Evolutionary conservation across 2,329 filamentous ascomycete genomes (phyloP), one percentile per base, ranked within the genome.

Genomic region (Ascochyta lentis): DNA sequence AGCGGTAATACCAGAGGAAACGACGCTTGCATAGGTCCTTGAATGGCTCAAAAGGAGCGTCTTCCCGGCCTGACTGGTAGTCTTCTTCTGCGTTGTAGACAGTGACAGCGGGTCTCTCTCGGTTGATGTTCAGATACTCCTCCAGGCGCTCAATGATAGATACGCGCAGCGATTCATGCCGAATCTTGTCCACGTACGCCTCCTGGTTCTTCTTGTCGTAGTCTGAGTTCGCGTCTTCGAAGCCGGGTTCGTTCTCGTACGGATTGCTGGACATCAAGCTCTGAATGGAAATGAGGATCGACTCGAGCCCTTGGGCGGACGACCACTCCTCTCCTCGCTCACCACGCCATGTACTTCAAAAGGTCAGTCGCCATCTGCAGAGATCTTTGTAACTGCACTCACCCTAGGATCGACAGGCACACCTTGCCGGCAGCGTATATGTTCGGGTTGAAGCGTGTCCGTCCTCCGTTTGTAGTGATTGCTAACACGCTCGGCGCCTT

Each of bases 241-340:
- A 97, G 6, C 95, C 95, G 1, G 95, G 95, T 73, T 99, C 95
- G 67, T 98, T 97, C 72, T 95, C 91, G 76, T 96, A 98, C 0
- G 94, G 95, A 66, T 97, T 96, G 26, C 86, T 79, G 1, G 92
- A 96, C 89, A 99, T 93, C 40, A 99, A 81, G 74, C 93, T 97
- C 76, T 99, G 95, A 54, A 99, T 97, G 5, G 94, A 98, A 49
- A 98, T 86, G 43, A 99, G 77, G 44, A 98, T 91, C 0, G 94
- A 98, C 74, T 98, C 95, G 1, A 99, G 81, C 6, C 95, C 94
- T 74, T 98, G 95, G 0, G 94, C 95, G 15, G 93, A 92, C 15
- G 93, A 97, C 95, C 95, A 99, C 74, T 97, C 88, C 76, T 98
- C 95, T 51, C 93, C 92, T 15, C 86, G 84, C 70, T 96, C 89